Percentiles rank a stretch among this genome's conserved stretches.
These are phyloP conservation scores for Talaromyces sp. DNA, from an alignment of 2,329 filamentous ascomycete genomes.

Conservation along the genomic window DNA sequence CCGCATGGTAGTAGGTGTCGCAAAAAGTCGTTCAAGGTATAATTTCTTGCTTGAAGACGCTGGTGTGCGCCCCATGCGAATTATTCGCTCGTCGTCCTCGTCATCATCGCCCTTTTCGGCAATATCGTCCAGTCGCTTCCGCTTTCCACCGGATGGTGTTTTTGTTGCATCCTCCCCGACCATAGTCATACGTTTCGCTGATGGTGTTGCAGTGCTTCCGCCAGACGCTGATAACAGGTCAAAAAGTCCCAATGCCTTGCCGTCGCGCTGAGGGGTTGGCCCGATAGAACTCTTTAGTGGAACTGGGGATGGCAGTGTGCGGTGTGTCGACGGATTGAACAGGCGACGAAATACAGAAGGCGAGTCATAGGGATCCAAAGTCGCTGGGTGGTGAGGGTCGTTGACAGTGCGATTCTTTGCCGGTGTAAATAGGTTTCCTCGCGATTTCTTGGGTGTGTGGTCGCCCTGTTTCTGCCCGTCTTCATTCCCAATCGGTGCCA, in stretches of 20 bases:
- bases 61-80: conserved; percentile 29
- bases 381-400: conserved; percentile 26
- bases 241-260: conserved; percentile 43
- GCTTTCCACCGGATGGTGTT: conserved; percentile 33
- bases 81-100: conserved; percentile 11
- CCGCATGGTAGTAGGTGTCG: conserved; percentile 40
- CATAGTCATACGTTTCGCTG: conserved; percentile 21
- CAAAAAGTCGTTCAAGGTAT: conserved; percentile 41
- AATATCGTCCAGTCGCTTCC: conserved; percentile 14
- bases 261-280: conserved; percentile 46
- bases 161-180: conserved; percentile 23
- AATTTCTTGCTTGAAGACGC: conserved; percentile 40
- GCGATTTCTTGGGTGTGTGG: conserved; percentile 7
- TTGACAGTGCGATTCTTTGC: conserved; percentile 22
- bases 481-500: conserved; percentile 17
- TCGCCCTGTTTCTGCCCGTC: neutral
- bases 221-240: conserved; percentile 41
- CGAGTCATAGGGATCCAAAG: conserved; percentile 42
- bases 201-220: conserved; percentile 29
- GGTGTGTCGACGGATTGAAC: conserved; percentile 31
- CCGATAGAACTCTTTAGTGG: conserved; percentile 39
- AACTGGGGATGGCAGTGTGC: conserved; percentile 18
- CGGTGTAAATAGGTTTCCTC: conserved; percentile 23
- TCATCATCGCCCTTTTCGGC: conserved; percentile 1
- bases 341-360: conserved; percentile 33